These are phyloP conservation scores for Pseudoneurospora amorphoporcata DNA, from an alignment of 495 filamentous ascomycete genomes.

Conservation along the genomic window DNA sequence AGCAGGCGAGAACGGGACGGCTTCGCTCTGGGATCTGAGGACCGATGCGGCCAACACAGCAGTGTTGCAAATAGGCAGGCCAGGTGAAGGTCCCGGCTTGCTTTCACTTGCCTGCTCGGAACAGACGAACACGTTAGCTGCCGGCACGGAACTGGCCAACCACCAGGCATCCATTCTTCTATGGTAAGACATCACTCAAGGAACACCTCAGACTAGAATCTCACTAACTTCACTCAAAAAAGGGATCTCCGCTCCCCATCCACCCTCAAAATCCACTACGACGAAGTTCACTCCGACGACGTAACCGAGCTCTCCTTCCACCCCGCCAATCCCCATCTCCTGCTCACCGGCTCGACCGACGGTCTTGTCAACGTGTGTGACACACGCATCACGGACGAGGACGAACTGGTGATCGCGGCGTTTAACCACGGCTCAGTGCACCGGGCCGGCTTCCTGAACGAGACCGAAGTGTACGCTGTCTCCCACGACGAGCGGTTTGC, in stretches of 20 bases:
- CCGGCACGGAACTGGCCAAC: slow-evolving; percentile 69
- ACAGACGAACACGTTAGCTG: slow-evolving; percentile 50
- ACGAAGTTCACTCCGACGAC: slow-evolving; percentile 87
- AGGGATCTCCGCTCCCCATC: slow-evolving; percentile 59
- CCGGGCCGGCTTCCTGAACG: slow-evolving; percentile 67
- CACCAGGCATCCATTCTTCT: slow-evolving; percentile 62
- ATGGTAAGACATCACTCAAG: slow-evolving; percentile 44
- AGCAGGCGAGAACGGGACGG: slow-evolving; percentile 50
- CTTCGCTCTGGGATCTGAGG: slow-evolving; percentile 50
- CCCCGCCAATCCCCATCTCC: slow-evolving; percentile 47
- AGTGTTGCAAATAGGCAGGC: slow-evolving; percentile 24
- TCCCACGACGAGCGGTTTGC: slow-evolving; percentile 76
- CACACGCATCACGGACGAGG: slow-evolving; percentile 62
- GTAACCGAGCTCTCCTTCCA: slow-evolving; percentile 78
- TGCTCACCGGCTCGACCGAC: slow-evolving; percentile 88
- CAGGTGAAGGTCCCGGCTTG: slow-evolving; percentile 40
- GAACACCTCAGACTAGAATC: not conserved
- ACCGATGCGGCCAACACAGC: slow-evolving; percentile 21
- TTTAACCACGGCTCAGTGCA: slow-evolving; percentile 87
- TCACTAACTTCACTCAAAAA: not conserved
- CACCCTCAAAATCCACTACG: slow-evolving; percentile 49
- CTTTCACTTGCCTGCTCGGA: slow-evolving; percentile 58
- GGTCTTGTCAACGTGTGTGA: slow-evolving; percentile 82
- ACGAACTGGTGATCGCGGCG: slow-evolving; percentile 75
- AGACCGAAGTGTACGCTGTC: slow-evolving; percentile 58